These are phyloP conservation scores for Entrophospora sp. DNA, from an alignment of 192 early-diverging fungal genomes.

Conservation along the genomic window DNA sequence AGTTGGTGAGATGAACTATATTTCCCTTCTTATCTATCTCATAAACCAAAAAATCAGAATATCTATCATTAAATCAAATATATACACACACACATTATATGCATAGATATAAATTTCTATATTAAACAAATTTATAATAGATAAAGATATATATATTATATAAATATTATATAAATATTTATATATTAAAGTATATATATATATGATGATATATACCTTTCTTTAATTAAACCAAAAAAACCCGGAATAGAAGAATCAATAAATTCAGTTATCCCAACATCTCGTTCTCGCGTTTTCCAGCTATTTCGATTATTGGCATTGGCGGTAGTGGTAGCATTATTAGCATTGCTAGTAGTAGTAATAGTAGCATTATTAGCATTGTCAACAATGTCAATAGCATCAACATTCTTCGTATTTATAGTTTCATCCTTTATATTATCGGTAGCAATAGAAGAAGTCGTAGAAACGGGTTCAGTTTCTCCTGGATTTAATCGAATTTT, in stretches of 20 bases:
- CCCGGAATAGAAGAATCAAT: slow-evolving; percentile 33
- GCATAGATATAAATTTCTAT: too few relatives aligned
- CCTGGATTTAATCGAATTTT: slow-evolving; percentile 13
- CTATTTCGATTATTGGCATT: neutral
- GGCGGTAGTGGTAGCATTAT: neutral
- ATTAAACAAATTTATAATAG: neutral
- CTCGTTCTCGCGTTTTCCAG: slow-evolving; percentile 36
- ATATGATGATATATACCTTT: slow-evolving; percentile 30
- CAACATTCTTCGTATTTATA: too few relatives aligned
- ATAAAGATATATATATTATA: neutral
- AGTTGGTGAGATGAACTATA: slow-evolving; percentile 52
- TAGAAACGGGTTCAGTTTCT: too few relatives aligned
- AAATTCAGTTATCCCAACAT: slow-evolving; percentile 63
- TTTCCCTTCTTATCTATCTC: slow-evolving; percentile 71
- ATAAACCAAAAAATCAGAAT: slow-evolving; percentile 86
- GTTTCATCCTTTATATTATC: too few relatives aligned
- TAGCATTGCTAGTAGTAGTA: neutral
- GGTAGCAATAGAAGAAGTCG: too few relatives aligned
- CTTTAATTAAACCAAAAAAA: slow-evolving; percentile 54
- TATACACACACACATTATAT: too few relatives aligned
- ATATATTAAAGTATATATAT: neutral
- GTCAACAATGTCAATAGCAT: too few relatives aligned
- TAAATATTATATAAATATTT: neutral
- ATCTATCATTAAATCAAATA: slow-evolving; percentile 40
- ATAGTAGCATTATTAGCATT: neutral